Evolutionary conservation across 257 asterid species (phyloP), one percentile per base, ranked within the genome.

Genomic region (Jacaranda mimosifolia): DNA sequence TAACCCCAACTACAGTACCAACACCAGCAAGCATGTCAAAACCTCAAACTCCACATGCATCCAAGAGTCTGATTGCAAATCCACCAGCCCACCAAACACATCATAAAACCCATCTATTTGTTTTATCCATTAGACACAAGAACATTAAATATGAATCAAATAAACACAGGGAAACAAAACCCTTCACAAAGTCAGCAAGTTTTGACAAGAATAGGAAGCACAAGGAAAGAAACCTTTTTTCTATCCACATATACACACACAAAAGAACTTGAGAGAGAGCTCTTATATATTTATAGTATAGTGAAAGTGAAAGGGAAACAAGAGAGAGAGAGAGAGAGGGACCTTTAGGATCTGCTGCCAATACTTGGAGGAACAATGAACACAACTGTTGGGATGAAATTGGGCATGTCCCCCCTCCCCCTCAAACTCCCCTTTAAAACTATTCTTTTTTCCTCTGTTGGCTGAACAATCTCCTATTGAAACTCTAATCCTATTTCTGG

Each of bases 261-360:
- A 63, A 11, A 69, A 60, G 26, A 63, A 56, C 12, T 51, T 19
- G 60, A 77, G 63, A 76, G 51, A 59, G 78, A 21, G 18, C 13
- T 53, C 39, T 36, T 56, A 13, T 11, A 46, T 56, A 75, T 63
- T 19, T 80, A 71, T 76, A 42, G 36, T 62, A 42, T 53, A 10
- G 68, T 73, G 88, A 74, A 19, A 79, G 81, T 38, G 80, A 79
- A 46, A 71, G 74, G 69, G 63, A 57, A 46, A 46, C 38, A 21
- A 68, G 59, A 65, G n/a, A 32, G 72, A 57, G 73, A 68, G 79
- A 77, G 70, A 72, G 86, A 79, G 74, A 81, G 77, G 43, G 82
- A 92, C 98, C 97, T 94, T 84, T 76, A 86, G 87, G 94, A 90
- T 86, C 91, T 86, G 92, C 70, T 88, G 97, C 85, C 91, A 87